phyloP scores from a whole-genome alignment of 441 rosid species.

The Gossypium gossypioides region DNA sequence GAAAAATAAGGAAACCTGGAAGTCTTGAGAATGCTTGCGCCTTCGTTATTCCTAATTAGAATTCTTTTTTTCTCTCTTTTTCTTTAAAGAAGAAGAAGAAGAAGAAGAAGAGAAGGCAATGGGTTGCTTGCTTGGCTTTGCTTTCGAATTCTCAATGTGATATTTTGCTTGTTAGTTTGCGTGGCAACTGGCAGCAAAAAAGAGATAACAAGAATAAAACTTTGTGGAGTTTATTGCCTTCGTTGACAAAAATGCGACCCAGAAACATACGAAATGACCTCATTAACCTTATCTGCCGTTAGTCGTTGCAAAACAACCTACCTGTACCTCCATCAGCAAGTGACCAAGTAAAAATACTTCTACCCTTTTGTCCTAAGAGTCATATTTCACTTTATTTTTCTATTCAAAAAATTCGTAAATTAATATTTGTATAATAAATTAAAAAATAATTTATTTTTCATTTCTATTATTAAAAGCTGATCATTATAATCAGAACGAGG shows the following conservation, averaged over 20 bases:
- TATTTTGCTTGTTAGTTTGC: not conserved
- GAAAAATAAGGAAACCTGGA: not conserved
- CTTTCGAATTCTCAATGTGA: not conserved
- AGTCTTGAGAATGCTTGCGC: slow-evolving; percentile 2
- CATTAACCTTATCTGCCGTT: not conserved
- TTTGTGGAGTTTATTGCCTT: not conserved
- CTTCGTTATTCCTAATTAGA: not conserved
- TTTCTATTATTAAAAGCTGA: too few species aligned
- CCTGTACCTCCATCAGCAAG: too few species aligned
- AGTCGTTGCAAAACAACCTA: too few species aligned
- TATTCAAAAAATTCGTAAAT: too few species aligned
- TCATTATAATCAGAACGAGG: too few species aligned
- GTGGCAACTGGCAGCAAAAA: not conserved
- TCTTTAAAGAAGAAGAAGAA: not conserved
- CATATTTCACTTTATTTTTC: too few species aligned
- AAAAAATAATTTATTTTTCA: too few species aligned
- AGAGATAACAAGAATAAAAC: not conserved
- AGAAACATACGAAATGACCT: not conserved
- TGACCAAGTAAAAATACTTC: too few species aligned
- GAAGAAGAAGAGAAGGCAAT: not conserved
- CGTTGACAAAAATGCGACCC: not conserved
- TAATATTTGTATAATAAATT: too few species aligned
- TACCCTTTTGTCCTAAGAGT: too few species aligned
- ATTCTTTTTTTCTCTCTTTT: not conserved
- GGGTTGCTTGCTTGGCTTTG: not conserved